Percentiles rank a stretch among this genome's conserved stretches.
Conservation (phyloP, 257 asterid genomes). For the Gentiana dahurica region DNA sequence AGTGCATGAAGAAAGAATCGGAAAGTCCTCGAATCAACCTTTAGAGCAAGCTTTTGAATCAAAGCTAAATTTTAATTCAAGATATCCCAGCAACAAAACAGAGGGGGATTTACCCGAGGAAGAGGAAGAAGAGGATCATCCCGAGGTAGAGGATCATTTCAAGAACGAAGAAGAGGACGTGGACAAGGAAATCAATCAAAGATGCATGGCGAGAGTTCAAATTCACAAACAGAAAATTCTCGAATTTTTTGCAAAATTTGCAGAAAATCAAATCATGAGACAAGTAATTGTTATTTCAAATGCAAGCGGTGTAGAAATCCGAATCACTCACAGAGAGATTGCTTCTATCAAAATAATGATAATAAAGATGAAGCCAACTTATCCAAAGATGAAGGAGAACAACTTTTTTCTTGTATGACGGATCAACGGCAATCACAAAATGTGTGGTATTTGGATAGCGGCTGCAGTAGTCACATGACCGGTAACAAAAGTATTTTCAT, state of each 20-base stretch:
- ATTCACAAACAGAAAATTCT: neutral
- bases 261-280: neutral
- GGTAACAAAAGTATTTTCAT: neutral
- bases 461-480: neutral
- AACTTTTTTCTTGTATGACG: neutral
- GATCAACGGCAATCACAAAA: neutral
- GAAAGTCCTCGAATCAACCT: neutral
- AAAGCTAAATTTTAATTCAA: neutral
- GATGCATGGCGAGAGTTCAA: neutral
- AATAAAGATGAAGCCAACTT: neutral
- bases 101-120: neutral
- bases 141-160: neutral
- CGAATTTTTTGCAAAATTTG: slow-evolving; percentile 5
- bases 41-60: neutral
- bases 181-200: neutral
- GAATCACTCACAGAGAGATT: slow-evolving; percentile 5
- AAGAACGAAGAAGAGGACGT: too few relatives aligned
- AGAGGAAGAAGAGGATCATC: neutral
- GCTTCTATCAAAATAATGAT: neutral
- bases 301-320: slow-evolving; percentile 1
- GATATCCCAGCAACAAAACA: neutral
- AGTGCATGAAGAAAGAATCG: neutral
- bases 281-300: neutral
- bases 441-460: neutral
- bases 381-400: neutral